A percentile compares a stretch with the other conserved stretches of the same genome.
phyloP scores from a whole-genome alignment of 1,284 basidiomycete genomes.

The Ceratobasidium sp. region DNA sequence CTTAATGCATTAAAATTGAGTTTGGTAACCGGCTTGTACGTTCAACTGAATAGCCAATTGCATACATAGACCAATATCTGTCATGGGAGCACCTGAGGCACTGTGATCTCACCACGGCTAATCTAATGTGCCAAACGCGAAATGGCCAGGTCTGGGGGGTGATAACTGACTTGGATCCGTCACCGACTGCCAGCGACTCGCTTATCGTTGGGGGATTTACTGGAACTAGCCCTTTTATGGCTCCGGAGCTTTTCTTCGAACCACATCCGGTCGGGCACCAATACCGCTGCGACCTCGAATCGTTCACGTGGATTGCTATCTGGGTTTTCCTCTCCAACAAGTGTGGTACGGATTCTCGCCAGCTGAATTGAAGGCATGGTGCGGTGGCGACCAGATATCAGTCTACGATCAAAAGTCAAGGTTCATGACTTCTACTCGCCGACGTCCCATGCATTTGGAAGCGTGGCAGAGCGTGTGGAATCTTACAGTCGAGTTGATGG shows the following conservation, averaged over 20 bases:
- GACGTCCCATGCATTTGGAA: no score
- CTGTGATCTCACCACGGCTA: not conserved
- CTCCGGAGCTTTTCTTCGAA: not conserved
- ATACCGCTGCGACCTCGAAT: constrained; percentile 8
- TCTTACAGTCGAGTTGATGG: no score
- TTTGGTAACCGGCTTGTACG: not conserved
- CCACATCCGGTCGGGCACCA: not conserved
- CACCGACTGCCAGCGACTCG: not conserved
- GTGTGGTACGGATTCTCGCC: no score
- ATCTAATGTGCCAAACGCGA: not conserved
- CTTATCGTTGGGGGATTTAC: not conserved
- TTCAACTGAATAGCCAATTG: no score
- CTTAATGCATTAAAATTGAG: constrained; percentile 6
- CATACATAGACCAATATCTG: constrained; percentile 4
- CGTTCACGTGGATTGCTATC: constrained; percentile 9
- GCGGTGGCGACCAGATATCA: no score
- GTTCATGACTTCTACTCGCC: no score
- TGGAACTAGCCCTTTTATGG: not conserved
- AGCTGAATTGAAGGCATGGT: no score
- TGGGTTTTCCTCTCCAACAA: no score
- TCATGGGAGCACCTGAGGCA: not conserved
- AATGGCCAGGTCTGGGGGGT: not conserved
- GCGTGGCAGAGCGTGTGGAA: no score
- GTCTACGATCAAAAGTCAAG: no score
- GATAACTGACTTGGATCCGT: constrained; percentile 5